These are phyloP conservation scores for Rhizophora mangle DNA, from an alignment of 345 rosid genomes.

Conservation along the genomic window DNA sequence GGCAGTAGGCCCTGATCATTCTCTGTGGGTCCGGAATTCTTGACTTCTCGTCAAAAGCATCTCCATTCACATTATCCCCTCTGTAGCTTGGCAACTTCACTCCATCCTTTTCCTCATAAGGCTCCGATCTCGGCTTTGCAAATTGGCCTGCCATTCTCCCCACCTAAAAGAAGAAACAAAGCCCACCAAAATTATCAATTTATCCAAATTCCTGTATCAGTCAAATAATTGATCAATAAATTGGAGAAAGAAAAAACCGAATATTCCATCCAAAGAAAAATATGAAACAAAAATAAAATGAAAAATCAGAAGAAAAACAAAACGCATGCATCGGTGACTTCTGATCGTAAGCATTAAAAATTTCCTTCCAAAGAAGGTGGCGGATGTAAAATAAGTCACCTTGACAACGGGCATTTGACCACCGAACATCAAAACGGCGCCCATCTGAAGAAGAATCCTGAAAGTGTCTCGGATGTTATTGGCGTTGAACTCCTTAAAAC, in stretches of 20 bases:
- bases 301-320: no score
- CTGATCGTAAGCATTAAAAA: no score
- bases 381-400: not conserved
- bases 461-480: conserved; percentile 28
- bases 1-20: conserved; percentile 31
- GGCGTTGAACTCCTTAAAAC: conserved; percentile 33
- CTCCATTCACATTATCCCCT: conserved; percentile 31
- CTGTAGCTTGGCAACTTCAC: conserved; percentile 30
- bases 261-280: no score
- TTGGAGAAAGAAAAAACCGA: no score
- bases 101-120: conserved; percentile 26
- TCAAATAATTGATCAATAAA: no score
- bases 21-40: conserved; percentile 29
- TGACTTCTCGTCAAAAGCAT: conserved; percentile 23
- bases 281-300: no score
- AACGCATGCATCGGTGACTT: no score
- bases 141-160: conserved; percentile 38
- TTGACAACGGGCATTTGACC: conserved; percentile 23
- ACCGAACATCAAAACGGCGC: conserved; percentile 30
- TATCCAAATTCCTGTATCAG: no score
- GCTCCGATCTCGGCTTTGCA: conserved; percentile 30
- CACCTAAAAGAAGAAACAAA: conserved; percentile 14
- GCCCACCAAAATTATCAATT: not conserved
- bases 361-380: no score
- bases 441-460: conserved; percentile 28